Evolutionary conservation across 176 grass and related monocot species (phyloP).

Genomic region (Pontederia paniculata): DNA sequence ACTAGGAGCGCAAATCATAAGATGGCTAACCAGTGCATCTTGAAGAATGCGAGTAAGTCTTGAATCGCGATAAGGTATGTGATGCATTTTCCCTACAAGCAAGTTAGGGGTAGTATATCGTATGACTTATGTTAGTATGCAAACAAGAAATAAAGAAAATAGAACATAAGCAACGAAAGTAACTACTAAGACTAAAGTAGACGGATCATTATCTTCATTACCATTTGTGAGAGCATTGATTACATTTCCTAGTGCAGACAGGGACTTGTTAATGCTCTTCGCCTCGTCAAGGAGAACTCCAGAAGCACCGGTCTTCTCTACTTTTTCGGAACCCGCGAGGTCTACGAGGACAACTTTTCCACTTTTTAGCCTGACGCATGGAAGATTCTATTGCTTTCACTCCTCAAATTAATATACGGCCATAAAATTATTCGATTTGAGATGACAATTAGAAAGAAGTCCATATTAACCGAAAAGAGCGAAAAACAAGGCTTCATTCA

Average conservation of each 20-base stretch:
- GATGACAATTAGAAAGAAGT: too few relatives aligned
- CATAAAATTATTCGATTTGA: too few relatives aligned
- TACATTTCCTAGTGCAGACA: constrained; percentile 82
- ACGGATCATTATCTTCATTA: constrained; percentile 15
- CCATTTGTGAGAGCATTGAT: constrained; percentile 81
- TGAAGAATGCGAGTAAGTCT: constrained; percentile 92
- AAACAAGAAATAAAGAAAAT: background rate
- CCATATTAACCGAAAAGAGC: too few relatives aligned
- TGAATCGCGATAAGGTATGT: constrained; percentile 76
- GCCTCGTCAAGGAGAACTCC: constrained; percentile 82
- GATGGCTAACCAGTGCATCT: constrained; percentile 69
- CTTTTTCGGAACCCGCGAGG: constrained; percentile 86
- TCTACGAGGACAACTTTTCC: constrained; percentile 91
- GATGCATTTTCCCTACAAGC: constrained; percentile 60
- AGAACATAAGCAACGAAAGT: background rate
- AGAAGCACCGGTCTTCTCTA: constrained; percentile 75
- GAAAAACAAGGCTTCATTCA: too few relatives aligned
- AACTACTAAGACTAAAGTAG: background rate
- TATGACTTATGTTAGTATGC: background rate
- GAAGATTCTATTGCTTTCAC: too few relatives aligned
- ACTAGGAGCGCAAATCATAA: constrained; percentile 6
- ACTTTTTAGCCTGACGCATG: constrained; percentile 27
- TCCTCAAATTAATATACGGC: too few relatives aligned
- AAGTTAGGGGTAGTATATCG: constrained; percentile 13
- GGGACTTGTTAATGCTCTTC: constrained; percentile 87